Evolutionary conservation across 1,139 yeast genomes (phyloP).

Genomic region (Debaryomyces udenii): DNA sequence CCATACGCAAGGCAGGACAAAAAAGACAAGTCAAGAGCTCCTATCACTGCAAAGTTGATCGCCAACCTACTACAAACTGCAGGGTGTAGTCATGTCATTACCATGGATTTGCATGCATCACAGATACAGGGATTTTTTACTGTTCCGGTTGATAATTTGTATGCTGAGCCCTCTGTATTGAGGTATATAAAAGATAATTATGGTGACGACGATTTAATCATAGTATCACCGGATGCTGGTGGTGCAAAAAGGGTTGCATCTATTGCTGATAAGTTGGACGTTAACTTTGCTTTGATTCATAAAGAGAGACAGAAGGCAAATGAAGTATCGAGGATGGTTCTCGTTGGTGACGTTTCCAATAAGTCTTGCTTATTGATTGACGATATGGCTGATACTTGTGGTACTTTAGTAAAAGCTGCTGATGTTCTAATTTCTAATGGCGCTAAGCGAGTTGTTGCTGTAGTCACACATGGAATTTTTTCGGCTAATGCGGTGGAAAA

Average conservation of each 20-base stretch:
- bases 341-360: constrained; percentile 91
- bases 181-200: constrained; percentile 81
- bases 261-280: constrained; percentile 87
- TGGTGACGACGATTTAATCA: constrained; percentile 67
- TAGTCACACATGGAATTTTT: constrained; percentile 93
- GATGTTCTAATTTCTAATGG: constrained; percentile 80
- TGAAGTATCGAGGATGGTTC: constrained; percentile 92
- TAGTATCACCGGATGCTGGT: constrained; percentile 98
- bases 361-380: constrained; percentile 90
- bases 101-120: constrained; percentile 96
- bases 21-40: constrained; percentile 95
- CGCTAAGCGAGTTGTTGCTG: constrained; percentile 86
- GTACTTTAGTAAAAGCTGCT: constrained; percentile 95
- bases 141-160: constrained; percentile 93
- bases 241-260: constrained; percentile 99
- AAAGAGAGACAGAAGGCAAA: constrained; percentile 96
- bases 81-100: constrained; percentile 95
- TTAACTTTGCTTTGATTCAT: constrained; percentile 94
- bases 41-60: constrained; percentile 94
- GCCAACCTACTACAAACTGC: constrained; percentile 95
- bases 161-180: constrained; percentile 94
- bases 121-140: constrained; percentile 97
- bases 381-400: constrained; percentile 99
- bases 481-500: constrained; percentile 86
- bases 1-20: constrained; percentile 98